A percentile compares a stretch with the other conserved stretches of the same genome.
Evolutionary conservation across 768 basidiomycete species (phyloP).

Genomic region (Termitomyces sp.): DNA sequence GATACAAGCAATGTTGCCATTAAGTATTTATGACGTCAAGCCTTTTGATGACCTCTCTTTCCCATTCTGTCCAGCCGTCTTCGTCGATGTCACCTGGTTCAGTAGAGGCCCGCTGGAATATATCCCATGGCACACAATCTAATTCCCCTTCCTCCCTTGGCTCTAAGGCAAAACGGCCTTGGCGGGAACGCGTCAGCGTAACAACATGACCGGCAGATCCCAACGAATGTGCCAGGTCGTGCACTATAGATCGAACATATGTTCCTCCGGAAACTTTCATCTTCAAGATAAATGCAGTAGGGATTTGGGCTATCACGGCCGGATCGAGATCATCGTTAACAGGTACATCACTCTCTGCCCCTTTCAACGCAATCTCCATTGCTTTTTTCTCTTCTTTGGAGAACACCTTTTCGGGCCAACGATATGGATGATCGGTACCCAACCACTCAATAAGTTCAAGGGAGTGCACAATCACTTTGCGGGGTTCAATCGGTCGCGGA

Average conservation of each 20-base stretch:
- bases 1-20: not conserved
- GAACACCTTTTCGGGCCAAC: constrained; percentile 72
- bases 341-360: constrained; percentile 37
- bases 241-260: constrained; percentile 93
- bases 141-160: constrained; percentile 47
- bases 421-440: constrained; percentile 70
- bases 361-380: constrained; percentile 60
- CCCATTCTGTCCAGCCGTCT: constrained; percentile 79
- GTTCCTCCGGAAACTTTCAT: constrained; percentile 97
- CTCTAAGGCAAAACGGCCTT: constrained; percentile 73
- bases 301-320: constrained; percentile 33
- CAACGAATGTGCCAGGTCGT: constrained; percentile 83
- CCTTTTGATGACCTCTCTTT: constrained; percentile 68
- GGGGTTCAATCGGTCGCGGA: constrained; percentile 89
- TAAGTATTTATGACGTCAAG: constrained; percentile 52
- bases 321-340: constrained; percentile 40
- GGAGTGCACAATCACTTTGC: constrained; percentile 77
- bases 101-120: constrained; percentile 60
- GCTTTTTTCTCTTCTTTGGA: constrained; percentile 66
- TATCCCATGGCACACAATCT: constrained; percentile 70
- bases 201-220: constrained; percentile 94
- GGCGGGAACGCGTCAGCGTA: constrained; percentile 82
- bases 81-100: constrained; percentile 54
- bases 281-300: constrained; percentile 79
- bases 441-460: constrained; percentile 80